phyloP scores from a whole-genome alignment of 2,329 filamentous ascomycete species.

The Truncatella angustata region DNA sequence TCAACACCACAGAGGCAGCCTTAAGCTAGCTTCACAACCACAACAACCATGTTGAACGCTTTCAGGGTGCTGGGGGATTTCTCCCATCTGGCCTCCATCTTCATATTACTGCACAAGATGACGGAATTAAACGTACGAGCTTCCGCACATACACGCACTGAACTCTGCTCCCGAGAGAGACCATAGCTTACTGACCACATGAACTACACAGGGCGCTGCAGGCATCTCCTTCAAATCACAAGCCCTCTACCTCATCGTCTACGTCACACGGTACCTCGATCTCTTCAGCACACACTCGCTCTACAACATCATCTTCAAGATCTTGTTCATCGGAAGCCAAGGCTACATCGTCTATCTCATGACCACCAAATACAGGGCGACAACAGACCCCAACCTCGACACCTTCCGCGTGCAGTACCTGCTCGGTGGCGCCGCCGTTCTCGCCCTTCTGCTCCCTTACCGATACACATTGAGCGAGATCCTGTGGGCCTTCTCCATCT shows the following conservation, averaged over 20 bases:
- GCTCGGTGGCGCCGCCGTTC: slow-evolving; percentile 72
- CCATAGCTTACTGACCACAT: slow-evolving; percentile 8
- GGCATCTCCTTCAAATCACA: slow-evolving; percentile 99
- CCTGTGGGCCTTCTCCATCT: slow-evolving; percentile 96
- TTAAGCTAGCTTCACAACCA: slow-evolving; percentile 1
- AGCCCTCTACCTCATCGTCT: slow-evolving; percentile 90
- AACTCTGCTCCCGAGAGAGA: no score
- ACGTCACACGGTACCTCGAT: slow-evolving; percentile 90
- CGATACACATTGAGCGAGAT: slow-evolving; percentile 82
- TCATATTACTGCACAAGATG: slow-evolving; percentile 98
- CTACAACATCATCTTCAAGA: slow-evolving; percentile 95
- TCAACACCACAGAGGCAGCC: no score
- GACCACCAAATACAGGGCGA: slow-evolving; percentile 96
- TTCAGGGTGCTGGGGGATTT: slow-evolving; percentile 72
- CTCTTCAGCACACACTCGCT: slow-evolving; percentile 80
- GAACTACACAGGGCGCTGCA: slow-evolving; percentile 74
- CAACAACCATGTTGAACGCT: slow-evolving; percentile 43
- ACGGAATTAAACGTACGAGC: slow-evolving; percentile 75
- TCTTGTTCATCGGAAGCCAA: slow-evolving; percentile 87
- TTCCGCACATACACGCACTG: not conserved
- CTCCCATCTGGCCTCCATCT: slow-evolving; percentile 90
- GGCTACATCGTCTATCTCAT: slow-evolving; percentile 97
- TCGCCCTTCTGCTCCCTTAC: slow-evolving; percentile 83
- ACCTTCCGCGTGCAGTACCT: slow-evolving; percentile 98
- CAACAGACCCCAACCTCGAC: slow-evolving; percentile 93